These are phyloP conservation scores for Bretziella fagacearum DNA, from an alignment of 2,329 filamentous ascomycete genomes.

Conservation along the genomic window DNA sequence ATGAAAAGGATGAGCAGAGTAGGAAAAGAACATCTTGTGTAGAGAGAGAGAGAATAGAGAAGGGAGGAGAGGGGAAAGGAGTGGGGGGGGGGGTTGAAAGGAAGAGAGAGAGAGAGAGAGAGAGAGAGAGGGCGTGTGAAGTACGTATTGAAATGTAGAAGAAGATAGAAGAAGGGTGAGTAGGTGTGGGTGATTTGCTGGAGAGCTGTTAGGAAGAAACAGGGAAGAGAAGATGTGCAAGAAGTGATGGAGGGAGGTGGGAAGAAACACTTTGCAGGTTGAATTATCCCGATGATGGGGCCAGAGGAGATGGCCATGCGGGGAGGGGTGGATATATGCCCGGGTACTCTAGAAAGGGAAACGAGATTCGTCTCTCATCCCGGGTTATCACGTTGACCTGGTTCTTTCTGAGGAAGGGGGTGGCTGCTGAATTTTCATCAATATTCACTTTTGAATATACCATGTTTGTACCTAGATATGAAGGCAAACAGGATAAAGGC, in stretches of 20 bases:
- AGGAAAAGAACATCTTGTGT: too few relatives aligned
- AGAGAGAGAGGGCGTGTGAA: background rate
- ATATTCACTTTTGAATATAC: too few relatives aligned
- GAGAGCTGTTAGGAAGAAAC: background rate
- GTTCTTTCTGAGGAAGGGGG: background rate
- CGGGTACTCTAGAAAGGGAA: too few relatives aligned
- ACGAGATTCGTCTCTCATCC: background rate
- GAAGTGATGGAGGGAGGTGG: too few relatives aligned
- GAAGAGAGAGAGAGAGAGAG: background rate
- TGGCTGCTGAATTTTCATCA: background rate
- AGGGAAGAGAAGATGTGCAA: background rate
- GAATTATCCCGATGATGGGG: background rate
- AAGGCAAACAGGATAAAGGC: too few relatives aligned
- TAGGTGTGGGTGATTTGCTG: background rate
- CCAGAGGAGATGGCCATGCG: background rate
- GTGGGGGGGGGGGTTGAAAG: background rate
- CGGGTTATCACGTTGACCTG: background rate
- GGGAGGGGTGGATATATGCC: background rate
- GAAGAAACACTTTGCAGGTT: background rate
- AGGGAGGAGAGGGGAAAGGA: background rate
- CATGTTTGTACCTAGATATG: background rate
- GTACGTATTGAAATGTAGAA: too few relatives aligned
- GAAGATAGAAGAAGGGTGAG: background rate
- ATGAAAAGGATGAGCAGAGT: too few relatives aligned
- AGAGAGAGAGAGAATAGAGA: too few relatives aligned